Evolutionary conservation across 1,284 basidiomycete genomes (phyloP).

Genomic region (Tetrapyrgos nigripes): DNA sequence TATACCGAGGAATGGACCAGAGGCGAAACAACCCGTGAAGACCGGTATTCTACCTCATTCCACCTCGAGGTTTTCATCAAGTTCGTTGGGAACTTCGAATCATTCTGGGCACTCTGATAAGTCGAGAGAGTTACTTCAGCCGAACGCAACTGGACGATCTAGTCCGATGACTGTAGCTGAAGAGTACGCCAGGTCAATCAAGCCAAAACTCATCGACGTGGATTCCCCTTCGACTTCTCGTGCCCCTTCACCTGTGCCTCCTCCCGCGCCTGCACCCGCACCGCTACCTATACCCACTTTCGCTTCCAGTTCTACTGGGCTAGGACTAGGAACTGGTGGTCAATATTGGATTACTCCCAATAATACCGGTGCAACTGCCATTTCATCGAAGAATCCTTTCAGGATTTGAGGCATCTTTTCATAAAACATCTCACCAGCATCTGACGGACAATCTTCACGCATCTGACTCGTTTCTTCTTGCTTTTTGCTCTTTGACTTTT

Average conservation of each 20-base stretch:
- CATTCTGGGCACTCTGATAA: neutral
- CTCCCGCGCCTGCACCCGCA: neutral
- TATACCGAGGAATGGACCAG: conserved; percentile 58
- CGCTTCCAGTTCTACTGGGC: too few relatives aligned
- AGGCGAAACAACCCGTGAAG: conserved; percentile 72
- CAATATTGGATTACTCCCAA: conserved; percentile 8
- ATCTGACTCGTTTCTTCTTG: too few relatives aligned
- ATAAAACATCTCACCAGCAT: too few relatives aligned
- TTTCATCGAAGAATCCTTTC: conserved; percentile 16
- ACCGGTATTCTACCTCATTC: conserved; percentile 39
- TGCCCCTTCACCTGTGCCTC: neutral
- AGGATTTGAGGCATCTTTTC: too few relatives aligned
- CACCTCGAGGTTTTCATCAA: conserved; percentile 37
- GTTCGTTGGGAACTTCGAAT: conserved; percentile 30
- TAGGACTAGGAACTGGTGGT: neutral
- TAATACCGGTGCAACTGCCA: conserved; percentile 5
- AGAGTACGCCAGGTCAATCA: conserved; percentile 9
- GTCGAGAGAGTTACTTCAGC: conserved; percentile 4
- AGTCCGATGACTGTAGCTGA: conserved; percentile 5
- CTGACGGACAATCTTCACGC: too few relatives aligned
- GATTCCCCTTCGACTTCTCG: neutral
- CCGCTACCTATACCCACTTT: neutral
- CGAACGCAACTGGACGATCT: neutral
- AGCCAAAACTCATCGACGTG: conserved; percentile 2
- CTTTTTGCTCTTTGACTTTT: too few relatives aligned